Evolutionary conservation across 31 red algal genomes (phyloP).

Genomic region (Endocladia muricata): DNA sequence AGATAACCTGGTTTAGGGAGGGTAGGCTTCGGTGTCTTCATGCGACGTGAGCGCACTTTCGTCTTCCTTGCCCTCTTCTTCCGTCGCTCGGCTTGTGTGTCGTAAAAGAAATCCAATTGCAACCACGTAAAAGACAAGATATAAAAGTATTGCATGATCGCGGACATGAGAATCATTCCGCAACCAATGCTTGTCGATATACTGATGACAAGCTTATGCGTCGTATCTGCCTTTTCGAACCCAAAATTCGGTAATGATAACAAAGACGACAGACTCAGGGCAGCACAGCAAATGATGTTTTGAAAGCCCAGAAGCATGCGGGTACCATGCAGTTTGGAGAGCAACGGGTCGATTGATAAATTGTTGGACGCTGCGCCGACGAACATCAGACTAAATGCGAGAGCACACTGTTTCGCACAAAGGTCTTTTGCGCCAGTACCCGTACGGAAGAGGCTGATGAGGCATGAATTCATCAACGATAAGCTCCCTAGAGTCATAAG

Average conservation of each 20-base stretch:
- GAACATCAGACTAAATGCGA: conserved; percentile 33
- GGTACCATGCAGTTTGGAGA: not conserved
- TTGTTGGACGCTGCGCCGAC: conserved; percentile 26
- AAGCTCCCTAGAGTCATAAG: conserved; percentile 25
- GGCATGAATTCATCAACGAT: conserved; percentile 39
- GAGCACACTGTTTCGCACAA: conserved; percentile 18
- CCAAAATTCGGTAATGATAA: conserved; percentile 19
- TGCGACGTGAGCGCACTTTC: too few relatives aligned
- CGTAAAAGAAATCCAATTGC: conserved; percentile 4
- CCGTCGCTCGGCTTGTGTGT: too few relatives aligned
- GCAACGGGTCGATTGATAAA: not conserved
- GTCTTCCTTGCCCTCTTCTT: too few relatives aligned
- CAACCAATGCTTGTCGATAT: conserved; percentile 8
- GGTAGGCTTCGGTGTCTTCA: too few relatives aligned
- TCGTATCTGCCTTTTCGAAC: not conserved
- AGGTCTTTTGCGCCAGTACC: not conserved
- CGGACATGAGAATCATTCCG: conserved; percentile 15
- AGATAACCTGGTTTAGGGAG: too few relatives aligned
- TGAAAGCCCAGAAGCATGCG: conserved; percentile 28
- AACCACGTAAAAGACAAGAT: conserved; percentile 2
- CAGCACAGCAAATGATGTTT: conserved; percentile 19
- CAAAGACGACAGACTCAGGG: conserved; percentile 16
- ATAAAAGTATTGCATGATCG: conserved; percentile 38
- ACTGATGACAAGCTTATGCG: conserved; percentile 3
- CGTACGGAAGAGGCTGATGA: conserved; percentile 11